phyloP scores from a whole-genome alignment of 257 asterid species.

The Apocynum venetum region DNA sequence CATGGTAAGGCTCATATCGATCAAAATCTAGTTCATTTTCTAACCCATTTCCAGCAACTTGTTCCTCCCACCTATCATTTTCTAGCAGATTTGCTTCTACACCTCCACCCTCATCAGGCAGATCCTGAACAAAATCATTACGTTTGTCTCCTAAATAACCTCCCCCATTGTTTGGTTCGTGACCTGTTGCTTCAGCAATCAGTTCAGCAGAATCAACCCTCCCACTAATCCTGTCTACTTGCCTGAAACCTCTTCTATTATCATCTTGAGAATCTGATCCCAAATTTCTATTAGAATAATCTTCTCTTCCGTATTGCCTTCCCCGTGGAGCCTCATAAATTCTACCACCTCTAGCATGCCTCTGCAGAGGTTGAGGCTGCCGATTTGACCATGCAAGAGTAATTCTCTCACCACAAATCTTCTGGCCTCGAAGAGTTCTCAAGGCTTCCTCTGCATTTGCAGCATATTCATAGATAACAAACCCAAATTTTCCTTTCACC shows the following conservation, averaged over 20 bases:
- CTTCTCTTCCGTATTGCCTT: constrained; percentile 25
- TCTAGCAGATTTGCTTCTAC: constrained; percentile 25
- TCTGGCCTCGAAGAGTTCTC: constrained; percentile 46
- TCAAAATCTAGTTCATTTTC: constrained; percentile 44
- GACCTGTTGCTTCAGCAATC: constrained; percentile 25
- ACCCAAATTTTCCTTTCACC: constrained; percentile 53
- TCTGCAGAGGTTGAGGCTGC: constrained; percentile 41
- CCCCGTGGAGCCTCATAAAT: constrained; percentile 25
- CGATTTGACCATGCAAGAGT: constrained; percentile 58
- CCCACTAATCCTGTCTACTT: constrained; percentile 21
- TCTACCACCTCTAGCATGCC: constrained; percentile 33
- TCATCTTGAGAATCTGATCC: constrained; percentile 23
- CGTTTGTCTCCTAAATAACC: constrained; percentile 16
- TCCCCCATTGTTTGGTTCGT: constrained; percentile 15
- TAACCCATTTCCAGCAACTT: constrained; percentile 23
- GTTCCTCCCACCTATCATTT: constrained; percentile 45
- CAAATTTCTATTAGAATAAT: constrained; percentile 16
- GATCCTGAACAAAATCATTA: constrained; percentile 16
- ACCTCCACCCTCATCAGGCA: constrained; percentile 23
- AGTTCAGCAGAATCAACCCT: constrained; percentile 24
- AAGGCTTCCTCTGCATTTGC: constrained; percentile 59
- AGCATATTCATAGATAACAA: constrained; percentile 54
- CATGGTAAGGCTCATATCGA: constrained; percentile 43
- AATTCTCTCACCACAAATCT: constrained; percentile 55
- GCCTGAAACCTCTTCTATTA: constrained; percentile 18